Base-by-base conservation (phyloP, 2,329 filamentous ascomycete species). In the Colletotrichum tanaceti region DNA sequence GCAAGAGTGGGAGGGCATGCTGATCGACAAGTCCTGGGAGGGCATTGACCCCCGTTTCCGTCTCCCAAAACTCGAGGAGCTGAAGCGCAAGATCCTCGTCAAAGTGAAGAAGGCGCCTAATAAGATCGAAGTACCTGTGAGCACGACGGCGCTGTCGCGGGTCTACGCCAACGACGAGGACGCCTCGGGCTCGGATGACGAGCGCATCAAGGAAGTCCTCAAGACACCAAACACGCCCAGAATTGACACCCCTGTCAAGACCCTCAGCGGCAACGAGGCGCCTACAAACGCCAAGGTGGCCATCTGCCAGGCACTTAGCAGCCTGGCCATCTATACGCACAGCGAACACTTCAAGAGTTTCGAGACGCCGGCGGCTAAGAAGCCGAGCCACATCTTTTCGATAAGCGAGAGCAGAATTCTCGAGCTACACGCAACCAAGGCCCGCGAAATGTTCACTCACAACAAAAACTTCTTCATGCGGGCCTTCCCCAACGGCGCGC, bases 391-490 rank as follows among this genome's bases (percentile, higher is more conserved):
- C 79, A 92, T 98, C 71, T 98, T 94, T 80, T 98, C 95, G 3
- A 91, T 99, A 76, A 91, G 89, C 68, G 96, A 99, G 79, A 89
- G 89, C 70, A 90, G 87, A 0, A 97, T 98, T 71, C 73, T 84
- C 10, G 80, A 84, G 39, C 79, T 88, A 16, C 78, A 84, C 65
- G 73, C 73, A 79, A 90, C 93, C 73, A 88, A 89, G 72, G 86
- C 93, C 57, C 90, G 87, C 70, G 90, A 91, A 62, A 88, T 99
- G 52, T 93, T 97, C 74, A 86, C 88, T 55, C 96, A 99, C 82
- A 99, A 99, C 79, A 90, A 92, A 73, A 86, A 88, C 62, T 94
- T 91, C 78, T 87, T 98, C 72, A 97, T 98, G 88, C 90, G 96
- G 41, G 93, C 97, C 11, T 99, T 98, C 76, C 96, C 96, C 5